These are phyloP conservation scores for Dendrobium catenatum DNA, from an alignment of 106 monocot genomes.

Conservation along the genomic window DNA sequence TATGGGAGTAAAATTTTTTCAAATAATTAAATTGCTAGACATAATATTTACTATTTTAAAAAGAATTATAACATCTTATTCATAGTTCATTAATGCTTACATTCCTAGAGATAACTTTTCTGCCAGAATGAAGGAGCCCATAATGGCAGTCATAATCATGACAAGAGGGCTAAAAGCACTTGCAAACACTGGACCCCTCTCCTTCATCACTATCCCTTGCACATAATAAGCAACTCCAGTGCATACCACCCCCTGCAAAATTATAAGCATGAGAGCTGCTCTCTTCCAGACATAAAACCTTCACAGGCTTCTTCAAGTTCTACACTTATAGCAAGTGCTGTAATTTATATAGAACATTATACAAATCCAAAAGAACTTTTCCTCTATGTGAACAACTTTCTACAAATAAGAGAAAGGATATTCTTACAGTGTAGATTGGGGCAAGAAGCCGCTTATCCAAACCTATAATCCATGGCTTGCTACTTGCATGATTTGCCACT, in stretches of 20 bases:
- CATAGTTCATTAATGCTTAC: background rate
- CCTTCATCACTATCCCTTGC: conserved; percentile 7
- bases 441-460: conserved; percentile 15
- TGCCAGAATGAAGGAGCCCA: background rate
- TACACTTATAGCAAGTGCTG: background rate
- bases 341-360: background rate
- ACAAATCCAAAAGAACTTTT: background rate
- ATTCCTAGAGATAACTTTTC: conserved; percentile 4
- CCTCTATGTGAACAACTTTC: no score
- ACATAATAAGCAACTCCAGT: conserved; percentile 2
- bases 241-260: conserved; percentile 8
- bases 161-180: conserved; percentile 8
- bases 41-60: background rate
- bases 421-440: conserved; percentile 13
- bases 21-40: background rate
- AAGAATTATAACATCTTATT: background rate
- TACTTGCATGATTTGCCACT: conserved; percentile 4
- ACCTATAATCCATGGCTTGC: conserved; percentile 15
- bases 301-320: no score
- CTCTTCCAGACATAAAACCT: no score
- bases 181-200: conserved; percentile 4
- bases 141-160: conserved; percentile 2
- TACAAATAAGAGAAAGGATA: background rate
- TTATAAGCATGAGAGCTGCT: no score
- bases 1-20: no score